Evolutionary conservation across 2,329 filamentous ascomycete genomes (phyloP).

Genomic region (Stachybotrys echinatus): DNA sequence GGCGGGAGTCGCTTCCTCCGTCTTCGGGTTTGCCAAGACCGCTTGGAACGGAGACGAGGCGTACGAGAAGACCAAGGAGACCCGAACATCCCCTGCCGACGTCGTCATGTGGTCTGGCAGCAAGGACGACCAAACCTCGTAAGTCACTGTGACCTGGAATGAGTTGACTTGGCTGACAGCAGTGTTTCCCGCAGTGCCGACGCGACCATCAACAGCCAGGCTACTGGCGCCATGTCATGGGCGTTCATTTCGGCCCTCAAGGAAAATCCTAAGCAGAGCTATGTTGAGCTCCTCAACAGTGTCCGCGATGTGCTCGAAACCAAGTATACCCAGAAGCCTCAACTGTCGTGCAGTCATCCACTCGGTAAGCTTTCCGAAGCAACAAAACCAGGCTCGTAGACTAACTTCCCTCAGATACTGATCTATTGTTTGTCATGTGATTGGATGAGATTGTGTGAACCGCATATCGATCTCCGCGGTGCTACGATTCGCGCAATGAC

Average conservation of each 20-base stretch:
- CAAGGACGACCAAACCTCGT: slow-evolving; percentile 91
- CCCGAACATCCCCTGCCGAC: slow-evolving; percentile 90
- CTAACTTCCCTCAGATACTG: background rate
- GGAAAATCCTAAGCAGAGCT: slow-evolving; percentile 93
- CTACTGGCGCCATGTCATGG: slow-evolving; percentile 97
- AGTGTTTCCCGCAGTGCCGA: slow-evolving; percentile 59
- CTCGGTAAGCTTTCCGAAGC: slow-evolving; percentile 73
- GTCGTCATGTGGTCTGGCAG: slow-evolving; percentile 98
- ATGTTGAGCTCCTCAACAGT: slow-evolving; percentile 91
- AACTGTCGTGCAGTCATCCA: slow-evolving; percentile 93
- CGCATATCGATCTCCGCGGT: too few relatives aligned
- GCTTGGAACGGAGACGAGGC: slow-evolving; percentile 74
- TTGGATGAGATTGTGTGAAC: too few relatives aligned
- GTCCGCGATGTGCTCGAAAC: slow-evolving; percentile 82
- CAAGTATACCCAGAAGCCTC: slow-evolving; percentile 92
- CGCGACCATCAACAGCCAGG: slow-evolving; percentile 79
- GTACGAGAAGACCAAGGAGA: slow-evolving; percentile 74
- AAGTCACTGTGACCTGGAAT: slow-evolving; percentile 11
- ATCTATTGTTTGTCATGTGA: background rate
- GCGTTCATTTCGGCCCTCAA: slow-evolving; percentile 89
- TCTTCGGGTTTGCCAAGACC: slow-evolving; percentile 85
- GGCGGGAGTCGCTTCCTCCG: slow-evolving; percentile 69
- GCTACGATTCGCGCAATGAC: too few relatives aligned
- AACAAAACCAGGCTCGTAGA: too few relatives aligned
- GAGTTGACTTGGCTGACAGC: slow-evolving; percentile 12